These are phyloP conservation scores for Naganishia vaughanmartiniae DNA, from an alignment of 768 basidiomycete species.

Conservation along the genomic window DNA sequence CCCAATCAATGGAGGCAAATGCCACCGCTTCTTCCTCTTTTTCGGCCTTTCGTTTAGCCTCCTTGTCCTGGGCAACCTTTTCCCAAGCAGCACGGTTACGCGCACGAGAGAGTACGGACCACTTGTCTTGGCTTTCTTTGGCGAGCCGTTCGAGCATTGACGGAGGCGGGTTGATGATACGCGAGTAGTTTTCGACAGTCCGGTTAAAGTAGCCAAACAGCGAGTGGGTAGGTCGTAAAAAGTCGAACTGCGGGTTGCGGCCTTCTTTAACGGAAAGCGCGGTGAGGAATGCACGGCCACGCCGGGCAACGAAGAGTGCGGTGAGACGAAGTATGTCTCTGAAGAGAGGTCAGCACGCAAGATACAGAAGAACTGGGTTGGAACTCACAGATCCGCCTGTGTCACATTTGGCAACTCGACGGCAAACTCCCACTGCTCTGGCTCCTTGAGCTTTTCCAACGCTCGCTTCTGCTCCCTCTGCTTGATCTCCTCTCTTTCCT, in stretches of 20 bases:
- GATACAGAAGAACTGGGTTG: too few relatives aligned
- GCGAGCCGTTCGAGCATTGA: slow-evolving; percentile 70
- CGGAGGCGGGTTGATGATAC: slow-evolving; percentile 77
- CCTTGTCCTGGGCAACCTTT: slow-evolving; percentile 73
- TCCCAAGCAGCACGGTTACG: slow-evolving; percentile 84
- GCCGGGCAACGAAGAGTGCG: slow-evolving; percentile 88
- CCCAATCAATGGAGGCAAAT: slow-evolving; percentile 98
- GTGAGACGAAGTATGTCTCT: slow-evolving; percentile 96
- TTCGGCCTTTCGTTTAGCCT: slow-evolving; percentile 82
- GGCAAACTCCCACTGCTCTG: slow-evolving; percentile 76
- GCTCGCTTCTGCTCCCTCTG: slow-evolving; percentile 20
- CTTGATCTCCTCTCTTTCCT: slow-evolving; percentile 12
- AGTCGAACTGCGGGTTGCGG: slow-evolving; percentile 96
- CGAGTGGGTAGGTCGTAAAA: slow-evolving; percentile 90
- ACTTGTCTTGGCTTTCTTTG: slow-evolving; percentile 63
- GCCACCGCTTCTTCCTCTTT: slow-evolving; percentile 88
- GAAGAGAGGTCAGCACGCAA: slow-evolving; percentile 18
- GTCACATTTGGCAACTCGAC: slow-evolving; percentile 83
- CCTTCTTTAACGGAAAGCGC: slow-evolving; percentile 83
- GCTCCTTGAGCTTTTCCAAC: slow-evolving; percentile 56
- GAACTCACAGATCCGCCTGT: slow-evolving; percentile 79
- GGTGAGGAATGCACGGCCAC: slow-evolving; percentile 80
- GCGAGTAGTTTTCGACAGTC: slow-evolving; percentile 92
- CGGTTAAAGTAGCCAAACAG: slow-evolving; percentile 96
- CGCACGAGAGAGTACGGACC: slow-evolving; percentile 74